Percentiles rank a stretch among this genome's conserved stretches.
phyloP scores from a whole-genome alignment of 148 eudicot species.

The Persicaria maculosa region DNA sequence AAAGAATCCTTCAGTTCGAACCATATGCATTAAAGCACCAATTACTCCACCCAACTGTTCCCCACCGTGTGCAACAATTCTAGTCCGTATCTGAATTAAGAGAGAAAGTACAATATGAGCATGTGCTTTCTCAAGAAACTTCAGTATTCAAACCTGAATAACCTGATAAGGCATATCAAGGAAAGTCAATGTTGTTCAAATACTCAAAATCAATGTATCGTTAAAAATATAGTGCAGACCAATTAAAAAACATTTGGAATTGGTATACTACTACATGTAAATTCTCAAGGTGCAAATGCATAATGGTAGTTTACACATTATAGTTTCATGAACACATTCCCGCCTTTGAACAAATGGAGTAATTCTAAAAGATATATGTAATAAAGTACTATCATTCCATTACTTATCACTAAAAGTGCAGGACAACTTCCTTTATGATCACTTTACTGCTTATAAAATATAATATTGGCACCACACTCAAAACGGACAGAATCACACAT shows the following conservation, averaged over 20 bases:
- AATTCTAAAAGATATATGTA: background rate
- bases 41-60: constrained; percentile 57
- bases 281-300: background rate
- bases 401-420: background rate
- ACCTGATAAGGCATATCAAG: background rate
- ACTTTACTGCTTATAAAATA: background rate
- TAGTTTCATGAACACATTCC: background rate
- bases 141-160: background rate
- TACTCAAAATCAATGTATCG: background rate
- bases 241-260: background rate
- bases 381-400: background rate
- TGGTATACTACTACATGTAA: background rate
- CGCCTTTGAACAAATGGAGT: background rate
- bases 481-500: background rate
- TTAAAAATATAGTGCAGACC: background rate
- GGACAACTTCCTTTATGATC: background rate
- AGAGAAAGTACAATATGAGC: background rate
- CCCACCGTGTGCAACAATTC: constrained; percentile 62
- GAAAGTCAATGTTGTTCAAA: background rate
- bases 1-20: constrained; percentile 55
- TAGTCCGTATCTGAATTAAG: constrained; percentile 45
- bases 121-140: background rate
- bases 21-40: constrained; percentile 54
- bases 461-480: background rate
- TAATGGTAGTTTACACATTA: background rate